Conservation (phyloP, 1,139 yeast species). For the Candida labiduridarum region DNA sequence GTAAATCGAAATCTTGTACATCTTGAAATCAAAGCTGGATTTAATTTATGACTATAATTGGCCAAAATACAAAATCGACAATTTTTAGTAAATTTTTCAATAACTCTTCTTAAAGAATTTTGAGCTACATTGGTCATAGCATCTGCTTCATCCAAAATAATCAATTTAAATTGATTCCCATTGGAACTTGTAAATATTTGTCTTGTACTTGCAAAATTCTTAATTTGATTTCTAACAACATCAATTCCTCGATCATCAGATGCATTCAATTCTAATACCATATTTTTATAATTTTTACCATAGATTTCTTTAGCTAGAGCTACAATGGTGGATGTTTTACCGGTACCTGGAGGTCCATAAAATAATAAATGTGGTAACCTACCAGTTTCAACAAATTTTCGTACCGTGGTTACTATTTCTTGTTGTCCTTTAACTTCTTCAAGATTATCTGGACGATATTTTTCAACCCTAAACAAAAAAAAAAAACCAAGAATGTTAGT, state of each 20-base stretch:
- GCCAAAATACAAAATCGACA: conserved; percentile 96
- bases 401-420: conserved; percentile 78
- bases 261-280: conserved; percentile 90
- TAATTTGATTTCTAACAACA: conserved; percentile 82
- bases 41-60: conserved; percentile 91
- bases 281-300: conserved; percentile 78
- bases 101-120: conserved; percentile 87
- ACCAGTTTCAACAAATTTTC: conserved; percentile 82
- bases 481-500: conserved; percentile 22
- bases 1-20: conserved; percentile 94
- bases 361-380: conserved; percentile 86
- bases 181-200: conserved; percentile 63
- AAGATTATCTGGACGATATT: conserved; percentile 82
- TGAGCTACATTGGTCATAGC: conserved; percentile 97
- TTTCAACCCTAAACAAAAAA: conserved; percentile 70
- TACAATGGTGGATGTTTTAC: conserved; percentile 90
- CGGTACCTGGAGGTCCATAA: conserved; percentile 98
- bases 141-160: conserved; percentile 96
- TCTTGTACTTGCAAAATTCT: conserved; percentile 84
- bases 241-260: conserved; percentile 88
- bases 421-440: conserved; percentile 92
- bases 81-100: conserved; percentile 92
- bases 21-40: conserved; percentile 91
- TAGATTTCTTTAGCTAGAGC: conserved; percentile 92
- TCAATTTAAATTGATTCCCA: conserved; percentile 77